Evolutionary conservation across 2,329 filamentous ascomycete species (phyloP).

Genomic region (Zalaria sp.): DNA sequence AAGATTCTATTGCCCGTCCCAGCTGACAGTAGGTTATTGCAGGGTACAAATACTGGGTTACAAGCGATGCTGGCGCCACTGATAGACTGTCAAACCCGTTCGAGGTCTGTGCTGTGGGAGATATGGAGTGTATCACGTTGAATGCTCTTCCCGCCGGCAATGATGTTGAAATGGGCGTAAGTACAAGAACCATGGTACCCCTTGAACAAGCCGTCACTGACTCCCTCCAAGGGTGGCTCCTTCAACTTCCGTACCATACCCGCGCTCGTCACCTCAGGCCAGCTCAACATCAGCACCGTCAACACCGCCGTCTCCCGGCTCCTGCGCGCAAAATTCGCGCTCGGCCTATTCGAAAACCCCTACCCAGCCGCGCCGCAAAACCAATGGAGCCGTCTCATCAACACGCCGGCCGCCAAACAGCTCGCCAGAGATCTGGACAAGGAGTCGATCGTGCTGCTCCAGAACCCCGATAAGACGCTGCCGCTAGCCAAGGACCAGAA

Average conservation of each 20-base stretch:
- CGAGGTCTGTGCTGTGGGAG: constrained; percentile 44
- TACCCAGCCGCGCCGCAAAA: constrained; percentile 44
- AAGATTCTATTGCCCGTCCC: background rate
- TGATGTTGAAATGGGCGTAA: constrained; percentile 51
- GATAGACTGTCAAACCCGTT: constrained; percentile 53
- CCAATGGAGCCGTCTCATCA: constrained; percentile 44
- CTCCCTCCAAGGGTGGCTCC: constrained; percentile 39
- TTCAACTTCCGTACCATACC: constrained; percentile 58
- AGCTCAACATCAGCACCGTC: constrained; percentile 44
- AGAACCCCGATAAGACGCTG: constrained; percentile 52
- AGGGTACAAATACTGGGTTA: constrained; percentile 53
- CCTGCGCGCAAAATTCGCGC: constrained; percentile 52
- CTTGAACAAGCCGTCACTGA: too few species aligned
- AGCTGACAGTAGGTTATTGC: background rate
- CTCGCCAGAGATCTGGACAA: constrained; percentile 52
- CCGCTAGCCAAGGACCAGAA: constrained; percentile 50
- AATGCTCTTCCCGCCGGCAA: constrained; percentile 53
- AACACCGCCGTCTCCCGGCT: constrained; percentile 52
- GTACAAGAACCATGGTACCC: background rate
- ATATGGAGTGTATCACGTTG: constrained; percentile 50
- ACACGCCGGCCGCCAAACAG: constrained; percentile 43
- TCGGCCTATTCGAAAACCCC: constrained; percentile 59
- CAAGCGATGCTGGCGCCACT: constrained; percentile 55
- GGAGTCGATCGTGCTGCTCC: constrained; percentile 58
- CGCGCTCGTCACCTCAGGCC: constrained; percentile 46